Conservation (phyloP, 2,329 filamentous ascomycete species). For the Trichoderma polysporum region DNA sequence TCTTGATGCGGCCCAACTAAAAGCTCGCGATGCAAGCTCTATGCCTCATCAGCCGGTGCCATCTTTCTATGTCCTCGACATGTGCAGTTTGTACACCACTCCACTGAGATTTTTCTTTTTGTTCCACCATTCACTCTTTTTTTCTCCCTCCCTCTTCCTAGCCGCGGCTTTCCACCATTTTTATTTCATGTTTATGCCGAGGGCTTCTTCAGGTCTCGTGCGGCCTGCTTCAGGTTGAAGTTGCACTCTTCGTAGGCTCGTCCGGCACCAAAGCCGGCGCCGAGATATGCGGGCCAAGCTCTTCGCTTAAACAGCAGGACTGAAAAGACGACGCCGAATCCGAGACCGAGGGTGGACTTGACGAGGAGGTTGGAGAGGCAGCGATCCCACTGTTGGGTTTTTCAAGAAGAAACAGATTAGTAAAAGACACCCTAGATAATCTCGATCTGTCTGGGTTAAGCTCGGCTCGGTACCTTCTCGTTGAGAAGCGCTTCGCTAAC, state of each 20-base stretch:
- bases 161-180: not conserved
- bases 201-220: conserved; percentile 57
- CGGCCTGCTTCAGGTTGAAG: conserved; percentile 66
- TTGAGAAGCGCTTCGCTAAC: conserved; percentile 98
- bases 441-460: conserved; percentile 1
- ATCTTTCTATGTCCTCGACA: conserved; percentile 25
- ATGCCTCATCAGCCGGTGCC: conserved; percentile 18
- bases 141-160: not conserved
- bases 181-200: conserved; percentile 36
- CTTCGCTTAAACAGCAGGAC: conserved; percentile 97
- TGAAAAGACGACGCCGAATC: conserved; percentile 97
- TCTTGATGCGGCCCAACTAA: conserved; percentile 1
- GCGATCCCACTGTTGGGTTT: conserved; percentile 80
- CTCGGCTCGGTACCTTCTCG: conserved; percentile 75
- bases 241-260: conserved; percentile 99
- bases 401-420: not conserved
- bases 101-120: not conserved
- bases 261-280: conserved; percentile 91
- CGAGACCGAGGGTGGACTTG: conserved; percentile 91
- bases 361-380: conserved; percentile 97
- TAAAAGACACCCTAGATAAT: conserved; percentile 18
- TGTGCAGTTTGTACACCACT: not conserved
- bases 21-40: conserved; percentile 22
- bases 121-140: not conserved
- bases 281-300: conserved; percentile 95